Evolutionary conservation across 2,329 filamentous ascomycete genomes (phyloP), one percentile per base, ranked within the genome.

Genomic region (Alternaria alternata): DNA sequence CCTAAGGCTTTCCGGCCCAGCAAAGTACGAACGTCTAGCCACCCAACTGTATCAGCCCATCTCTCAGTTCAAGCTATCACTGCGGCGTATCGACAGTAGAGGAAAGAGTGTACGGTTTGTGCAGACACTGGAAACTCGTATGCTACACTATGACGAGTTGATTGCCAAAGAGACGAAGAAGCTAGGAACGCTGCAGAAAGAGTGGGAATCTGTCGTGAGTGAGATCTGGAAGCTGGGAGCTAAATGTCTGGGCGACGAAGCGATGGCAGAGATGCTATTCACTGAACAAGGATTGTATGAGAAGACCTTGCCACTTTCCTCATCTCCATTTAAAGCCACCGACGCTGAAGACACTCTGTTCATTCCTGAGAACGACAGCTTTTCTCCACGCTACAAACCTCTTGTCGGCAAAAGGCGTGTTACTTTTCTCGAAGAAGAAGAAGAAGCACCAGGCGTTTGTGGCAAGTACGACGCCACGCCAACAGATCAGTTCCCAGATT

Each of bases 181-280:
- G 41, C 54, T 78, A 5, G 43, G 57, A 11, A 51, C 46, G 9
- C 42, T 78, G 32, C 64, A 72, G 18, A 60, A 46, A 9, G 55
- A 70, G 30, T 78, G 76, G 75, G 69, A 74, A 49, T 34, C 22
- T 0, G 53, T 71, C 2, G 58, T 73, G 3, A 69, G 69, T 20
- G 73, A 78, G 60, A 73, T 78, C 18, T 75, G 69, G 66, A 71
- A 73, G 47, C 41, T 72, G 4, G 74, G 74, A 7, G 51, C 65
- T 0, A 49, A 38, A 9, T 67, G 61, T 30, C 48, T 78, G 16
- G 75, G 75, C 4, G 57, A 74, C 42, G 56, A 57, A 3, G 47
- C 28, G 0, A 72, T 76, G 66, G 34, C 64, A 12, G 20, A 57
- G 14, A 39, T 76, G 16, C 49, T 75, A 11, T 61, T 69, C 24